Conservation (phyloP, 2,329 filamentous ascomycete species). For the Aspergillus sp. region DNA sequence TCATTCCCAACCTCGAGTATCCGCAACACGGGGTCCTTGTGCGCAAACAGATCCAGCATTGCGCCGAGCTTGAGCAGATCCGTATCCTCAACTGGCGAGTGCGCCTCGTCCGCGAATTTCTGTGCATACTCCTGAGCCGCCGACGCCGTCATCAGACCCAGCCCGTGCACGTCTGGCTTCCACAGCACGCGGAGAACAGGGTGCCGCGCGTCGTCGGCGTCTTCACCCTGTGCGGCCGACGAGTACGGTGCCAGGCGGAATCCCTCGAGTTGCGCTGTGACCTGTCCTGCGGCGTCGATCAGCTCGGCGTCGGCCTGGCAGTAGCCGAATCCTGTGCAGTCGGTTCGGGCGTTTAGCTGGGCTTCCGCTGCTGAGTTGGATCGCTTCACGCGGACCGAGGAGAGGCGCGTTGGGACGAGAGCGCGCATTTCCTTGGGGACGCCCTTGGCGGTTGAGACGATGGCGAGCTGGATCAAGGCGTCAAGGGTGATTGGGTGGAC, state of each 20-base stretch:
- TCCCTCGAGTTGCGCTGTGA: not conserved
- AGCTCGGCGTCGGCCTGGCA: not conserved
- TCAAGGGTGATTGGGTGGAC: constrained; percentile 7
- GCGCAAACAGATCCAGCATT: constrained; percentile 4
- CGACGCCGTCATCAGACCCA: not conserved
- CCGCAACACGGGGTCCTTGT: not conserved
- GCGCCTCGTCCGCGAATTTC: not conserved
- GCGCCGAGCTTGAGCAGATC: not conserved
- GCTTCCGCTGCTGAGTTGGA: not conserved
- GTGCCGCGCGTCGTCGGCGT: not conserved
- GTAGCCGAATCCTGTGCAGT: not conserved
- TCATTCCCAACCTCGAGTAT: constrained; percentile 4
- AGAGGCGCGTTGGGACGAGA: not conserved
- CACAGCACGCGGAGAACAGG: not conserved
- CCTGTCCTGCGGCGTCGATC: not conserved
- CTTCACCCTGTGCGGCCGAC: not conserved
- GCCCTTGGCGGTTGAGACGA: not conserved
- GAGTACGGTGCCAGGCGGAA: not conserved
- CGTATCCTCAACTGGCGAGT: not conserved
- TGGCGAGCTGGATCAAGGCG: not conserved
- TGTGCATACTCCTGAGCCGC: not conserved
- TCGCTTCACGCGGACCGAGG: not conserved
- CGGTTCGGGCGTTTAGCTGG: not conserved
- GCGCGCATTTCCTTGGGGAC: not conserved
- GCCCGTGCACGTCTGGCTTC: constrained; percentile 8